A percentile compares a stretch with the other conserved stretches of the same genome.
Conservation (phyloP, 2,329 filamentous ascomycete genomes). For the Blastomyces parvus region DNA sequence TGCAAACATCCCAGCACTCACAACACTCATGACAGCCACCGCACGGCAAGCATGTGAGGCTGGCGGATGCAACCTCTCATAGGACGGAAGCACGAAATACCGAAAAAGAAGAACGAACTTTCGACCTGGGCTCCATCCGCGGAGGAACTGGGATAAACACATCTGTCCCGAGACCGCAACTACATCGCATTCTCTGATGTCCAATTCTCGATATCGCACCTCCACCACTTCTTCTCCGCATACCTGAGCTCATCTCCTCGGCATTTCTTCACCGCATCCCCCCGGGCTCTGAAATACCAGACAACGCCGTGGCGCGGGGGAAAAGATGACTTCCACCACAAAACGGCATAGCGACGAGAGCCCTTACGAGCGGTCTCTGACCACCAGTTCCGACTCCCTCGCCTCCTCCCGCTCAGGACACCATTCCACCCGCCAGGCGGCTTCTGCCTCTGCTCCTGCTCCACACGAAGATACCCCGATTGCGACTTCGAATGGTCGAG, state of each 20-base stretch:
- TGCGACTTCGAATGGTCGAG: conserved; percentile 18
- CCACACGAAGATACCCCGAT: conserved; percentile 28
- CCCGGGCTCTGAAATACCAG: not conserved
- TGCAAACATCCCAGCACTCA: too few relatives aligned
- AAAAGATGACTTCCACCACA: not conserved
- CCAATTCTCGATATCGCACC: too few relatives aligned
- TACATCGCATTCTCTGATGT: too few relatives aligned
- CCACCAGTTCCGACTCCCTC: not conserved
- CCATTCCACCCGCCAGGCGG: not conserved
- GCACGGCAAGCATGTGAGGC: too few relatives aligned
- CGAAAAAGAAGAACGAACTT: too few relatives aligned
- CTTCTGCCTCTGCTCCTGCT: not conserved
- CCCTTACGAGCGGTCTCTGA: not conserved
- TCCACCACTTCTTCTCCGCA: not conserved
- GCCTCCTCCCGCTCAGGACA: not conserved
- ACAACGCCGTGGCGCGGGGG: not conserved
- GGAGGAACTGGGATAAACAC: too few relatives aligned
- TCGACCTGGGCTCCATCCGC: too few relatives aligned
- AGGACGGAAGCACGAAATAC: too few relatives aligned
- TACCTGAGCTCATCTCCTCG: not conserved
- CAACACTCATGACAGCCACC: too few relatives aligned
- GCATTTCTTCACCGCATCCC: not conserved
- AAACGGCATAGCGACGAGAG: not conserved
- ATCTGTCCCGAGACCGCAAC: too few relatives aligned
- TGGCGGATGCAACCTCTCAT: too few relatives aligned